Percentiles rank a stretch among this genome's conserved stretches.
phyloP scores from a whole-genome alignment of 2,329 filamentous ascomycete genomes.

The Trichoderma harzianum region DNA sequence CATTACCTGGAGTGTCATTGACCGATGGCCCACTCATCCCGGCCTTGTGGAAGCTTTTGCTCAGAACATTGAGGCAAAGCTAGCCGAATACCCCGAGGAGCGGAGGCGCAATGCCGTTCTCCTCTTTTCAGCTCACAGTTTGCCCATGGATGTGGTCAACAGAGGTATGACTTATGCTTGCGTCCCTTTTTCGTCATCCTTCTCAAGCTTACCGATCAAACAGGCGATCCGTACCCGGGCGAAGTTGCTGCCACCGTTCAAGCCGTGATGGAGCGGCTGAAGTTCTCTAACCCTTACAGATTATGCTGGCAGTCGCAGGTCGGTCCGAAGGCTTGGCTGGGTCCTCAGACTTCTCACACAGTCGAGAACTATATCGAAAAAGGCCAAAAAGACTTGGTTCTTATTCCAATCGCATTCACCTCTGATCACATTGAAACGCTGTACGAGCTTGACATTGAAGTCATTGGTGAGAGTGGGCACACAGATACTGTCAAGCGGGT shows the following conservation, averaged over 20 bases:
- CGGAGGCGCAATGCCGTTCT: slow-evolving; percentile 76
- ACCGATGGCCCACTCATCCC: slow-evolving; percentile 90
- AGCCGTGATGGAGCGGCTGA: slow-evolving; percentile 90
- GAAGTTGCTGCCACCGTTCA: slow-evolving; percentile 96
- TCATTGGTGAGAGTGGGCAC: slow-evolving; percentile 82
- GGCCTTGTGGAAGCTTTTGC: slow-evolving; percentile 91
- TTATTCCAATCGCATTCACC: slow-evolving; percentile 96
- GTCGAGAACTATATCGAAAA: slow-evolving; percentile 87
- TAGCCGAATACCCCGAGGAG: slow-evolving; percentile 80
- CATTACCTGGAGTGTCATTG: slow-evolving; percentile 96
- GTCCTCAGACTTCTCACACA: slow-evolving; percentile 84
- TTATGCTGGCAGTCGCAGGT: slow-evolving; percentile 98
- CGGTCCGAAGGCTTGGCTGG: slow-evolving; percentile 90
- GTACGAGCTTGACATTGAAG: slow-evolving; percentile 89
- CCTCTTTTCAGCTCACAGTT: slow-evolving; percentile 90
- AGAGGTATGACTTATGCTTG: slow-evolving; percentile 52
- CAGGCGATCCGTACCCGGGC: slow-evolving; percentile 87
- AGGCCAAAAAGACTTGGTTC: slow-evolving; percentile 83
- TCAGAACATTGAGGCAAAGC: slow-evolving; percentile 81
- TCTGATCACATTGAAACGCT: slow-evolving; percentile 99
- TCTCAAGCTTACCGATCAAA: neutral
- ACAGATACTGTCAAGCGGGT: slow-evolving; percentile 80
- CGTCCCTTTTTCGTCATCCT: slow-evolving; percentile 26
- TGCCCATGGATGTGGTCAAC: slow-evolving; percentile 97
- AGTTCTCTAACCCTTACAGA: slow-evolving; percentile 85